Base-by-base conservation (phyloP, 2,329 filamentous ascomycete genomes). In the Cladosporium sp. region DNA sequence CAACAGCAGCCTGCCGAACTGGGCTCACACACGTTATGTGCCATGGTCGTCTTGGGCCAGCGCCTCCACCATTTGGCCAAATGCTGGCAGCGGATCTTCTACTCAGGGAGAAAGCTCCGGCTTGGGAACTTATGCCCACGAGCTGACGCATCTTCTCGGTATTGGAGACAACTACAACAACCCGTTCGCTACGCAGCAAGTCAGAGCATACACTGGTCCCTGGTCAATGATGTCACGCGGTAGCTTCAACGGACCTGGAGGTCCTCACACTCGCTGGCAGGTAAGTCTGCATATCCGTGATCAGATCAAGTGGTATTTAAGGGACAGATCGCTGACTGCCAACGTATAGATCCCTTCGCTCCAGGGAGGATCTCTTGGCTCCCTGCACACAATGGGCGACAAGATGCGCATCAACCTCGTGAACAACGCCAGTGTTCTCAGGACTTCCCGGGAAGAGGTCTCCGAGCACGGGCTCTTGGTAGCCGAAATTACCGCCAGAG, bases 111-210 rank as follows among this genome's bases (percentile, higher is more conserved):
- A 85, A 69, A 83, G 80, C 69, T 84, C 81, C 1, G 84, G 84
- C 7, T 82, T 84, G 81, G 79, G 78, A 0, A 83, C 81, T 0
- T 86, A 82, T 67, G 84, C 84, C 1, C 84, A 86, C 70, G 83
- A 85, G 67, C 74, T 85, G 3, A 81, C 78, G 26, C 84, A 85
- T 70, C 71, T 86, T 43, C 77, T 85, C 1, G 78, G 79, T 16
- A 85, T 85, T 25, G 80, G 81, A 10, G 84, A 85, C 69, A 86
- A 86, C 70, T 85, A 86, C 70, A 85, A 85, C 68, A 85, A 85
- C 63, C 83, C 83, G 0, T 85, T 81, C 68, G 76, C 79, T 3
- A 69, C 74, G 0, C 83, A 82, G 1, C 71, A 79, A 49, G 78
- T 81, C 3, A 80, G 84, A 25, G 73, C 80, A 0, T 85, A 83